Evolutionary conservation across 2,329 filamentous ascomycete genomes (phyloP).

Genomic region (Falciphora oryzae): DNA sequence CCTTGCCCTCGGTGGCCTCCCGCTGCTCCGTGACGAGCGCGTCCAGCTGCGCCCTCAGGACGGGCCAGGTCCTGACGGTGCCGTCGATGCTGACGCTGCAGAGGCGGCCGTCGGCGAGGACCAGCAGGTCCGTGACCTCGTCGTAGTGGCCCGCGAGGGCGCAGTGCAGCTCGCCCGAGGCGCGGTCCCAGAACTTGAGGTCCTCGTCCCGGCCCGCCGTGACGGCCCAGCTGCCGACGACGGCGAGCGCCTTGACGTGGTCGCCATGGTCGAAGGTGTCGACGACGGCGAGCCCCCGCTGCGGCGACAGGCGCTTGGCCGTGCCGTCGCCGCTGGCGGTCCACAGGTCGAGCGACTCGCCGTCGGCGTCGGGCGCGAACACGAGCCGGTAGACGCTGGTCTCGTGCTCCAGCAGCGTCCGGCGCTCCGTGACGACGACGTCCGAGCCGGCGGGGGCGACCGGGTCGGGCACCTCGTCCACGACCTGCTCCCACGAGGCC

Average conservation of each 20-base stretch:
- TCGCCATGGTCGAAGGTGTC: slow-evolving; percentile 75
- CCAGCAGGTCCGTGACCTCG: slow-evolving; percentile 76
- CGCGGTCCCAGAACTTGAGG: slow-evolving; percentile 79
- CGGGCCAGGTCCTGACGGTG: slow-evolving; percentile 78
- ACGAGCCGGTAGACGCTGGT: slow-evolving; percentile 80
- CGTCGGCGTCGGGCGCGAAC: slow-evolving; percentile 51
- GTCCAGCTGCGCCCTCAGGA: slow-evolving; percentile 56
- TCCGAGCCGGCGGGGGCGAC: slow-evolving; percentile 28
- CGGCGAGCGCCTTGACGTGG: slow-evolving; percentile 78
- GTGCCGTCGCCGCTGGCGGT: slow-evolving; percentile 90
- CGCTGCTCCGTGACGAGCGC: slow-evolving; percentile 40
- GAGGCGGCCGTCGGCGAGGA: slow-evolving; percentile 53
- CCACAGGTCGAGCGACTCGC: slow-evolving; percentile 71
- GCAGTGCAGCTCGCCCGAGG: slow-evolving; percentile 67
- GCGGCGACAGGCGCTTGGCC: slow-evolving; percentile 60
- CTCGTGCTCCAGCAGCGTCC: slow-evolving; percentile 71
- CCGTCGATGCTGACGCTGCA: slow-evolving; percentile 87
- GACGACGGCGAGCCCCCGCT: slow-evolving; percentile 45
- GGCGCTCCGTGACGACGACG: slow-evolving; percentile 36
- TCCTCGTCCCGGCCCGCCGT: slow-evolving; percentile 91
- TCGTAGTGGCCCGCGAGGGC: slow-evolving; percentile 82
- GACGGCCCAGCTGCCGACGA: slow-evolving; percentile 71
- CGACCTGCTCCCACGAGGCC: slow-evolving; percentile 47
- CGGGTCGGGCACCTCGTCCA: slow-evolving; percentile 26
- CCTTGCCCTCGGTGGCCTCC: slow-evolving; percentile 39